Conservation (phyloP, 345 rosid species). For the Camelina neglecta region DNA sequence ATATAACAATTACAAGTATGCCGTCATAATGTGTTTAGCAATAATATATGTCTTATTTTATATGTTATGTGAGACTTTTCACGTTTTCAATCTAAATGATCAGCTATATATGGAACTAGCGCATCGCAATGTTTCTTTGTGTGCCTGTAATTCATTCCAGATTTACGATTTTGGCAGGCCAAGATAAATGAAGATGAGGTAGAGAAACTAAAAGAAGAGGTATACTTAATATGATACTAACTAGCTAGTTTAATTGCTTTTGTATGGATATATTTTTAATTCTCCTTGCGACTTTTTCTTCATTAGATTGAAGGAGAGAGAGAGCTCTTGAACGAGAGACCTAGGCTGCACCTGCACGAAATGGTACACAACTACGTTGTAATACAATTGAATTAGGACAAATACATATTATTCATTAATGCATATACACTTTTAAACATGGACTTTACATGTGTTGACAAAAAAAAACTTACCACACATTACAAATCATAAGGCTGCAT, state of each 20-base stretch:
- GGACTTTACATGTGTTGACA: background rate
- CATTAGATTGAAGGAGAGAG: constrained; percentile 17
- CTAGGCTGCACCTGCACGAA: constrained; percentile 19
- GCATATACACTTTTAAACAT: background rate
- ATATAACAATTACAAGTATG: background rate
- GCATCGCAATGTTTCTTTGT: background rate
- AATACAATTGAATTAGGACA: background rate
- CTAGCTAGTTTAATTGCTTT: background rate
- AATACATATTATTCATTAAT: background rate
- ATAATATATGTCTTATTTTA: too few species aligned
- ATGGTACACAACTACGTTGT: constrained; percentile 9
- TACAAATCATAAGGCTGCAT: background rate
- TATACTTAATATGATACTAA: constrained; percentile 13
- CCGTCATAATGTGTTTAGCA: too few species aligned
- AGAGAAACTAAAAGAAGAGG: constrained; percentile 53
- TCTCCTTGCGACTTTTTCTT: background rate
- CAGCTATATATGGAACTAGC: background rate
- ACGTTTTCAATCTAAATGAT: background rate
- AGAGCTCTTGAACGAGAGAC: constrained; percentile 17
- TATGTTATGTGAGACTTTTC: background rate
- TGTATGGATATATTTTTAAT: background rate
- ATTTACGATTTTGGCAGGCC: constrained; percentile 45
- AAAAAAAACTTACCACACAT: too few species aligned
- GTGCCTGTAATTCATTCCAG: background rate
- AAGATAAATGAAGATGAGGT: constrained; percentile 49